These are phyloP conservation scores for Colletotrichum zoysiae DNA, from an alignment of 2,329 filamentous ascomycete genomes.

Conservation along the genomic window DNA sequence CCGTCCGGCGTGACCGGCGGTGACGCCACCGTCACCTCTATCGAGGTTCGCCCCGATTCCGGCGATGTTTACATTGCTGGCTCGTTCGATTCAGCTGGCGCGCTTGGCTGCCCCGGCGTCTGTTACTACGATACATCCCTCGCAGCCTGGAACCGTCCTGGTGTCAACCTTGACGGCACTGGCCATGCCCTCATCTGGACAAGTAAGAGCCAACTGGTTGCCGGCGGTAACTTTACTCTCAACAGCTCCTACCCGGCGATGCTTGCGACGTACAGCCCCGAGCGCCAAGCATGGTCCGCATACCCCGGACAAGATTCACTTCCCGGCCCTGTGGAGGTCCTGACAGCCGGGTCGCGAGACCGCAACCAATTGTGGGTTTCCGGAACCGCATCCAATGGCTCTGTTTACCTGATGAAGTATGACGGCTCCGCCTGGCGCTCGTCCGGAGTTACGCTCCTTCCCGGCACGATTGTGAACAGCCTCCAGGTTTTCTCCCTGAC, in stretches of 20 bases:
- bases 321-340: slow-evolving; percentile 82
- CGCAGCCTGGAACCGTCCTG: slow-evolving; percentile 84
- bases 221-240: slow-evolving; percentile 81
- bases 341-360: slow-evolving; percentile 80
- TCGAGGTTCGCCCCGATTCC: slow-evolving; percentile 77
- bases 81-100: slow-evolving; percentile 84
- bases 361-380: slow-evolving; percentile 84
- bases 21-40: slow-evolving; percentile 79
- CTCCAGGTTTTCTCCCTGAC: slow-evolving; percentile 85
- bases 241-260: slow-evolving; percentile 71
- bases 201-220: slow-evolving; percentile 77
- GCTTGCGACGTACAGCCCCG: slow-evolving; percentile 80
- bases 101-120: slow-evolving; percentile 83
- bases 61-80: slow-evolving; percentile 88
- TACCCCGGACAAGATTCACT: slow-evolving; percentile 74
- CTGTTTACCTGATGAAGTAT: slow-evolving; percentile 85
- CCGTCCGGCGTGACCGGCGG: slow-evolving; percentile 80
- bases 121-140: slow-evolving; percentile 81
- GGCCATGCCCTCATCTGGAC: slow-evolving; percentile 83
- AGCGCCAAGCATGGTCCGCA: slow-evolving; percentile 73
- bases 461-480: slow-evolving; percentile 78
- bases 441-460: slow-evolving; percentile 72
- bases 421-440: slow-evolving; percentile 79
- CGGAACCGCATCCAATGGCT: slow-evolving; percentile 73
- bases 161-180: slow-evolving; percentile 76